Evolutionary conservation across 2,329 filamentous ascomycete genomes (phyloP).

Genomic region (Escovopsis sp.): DNA sequence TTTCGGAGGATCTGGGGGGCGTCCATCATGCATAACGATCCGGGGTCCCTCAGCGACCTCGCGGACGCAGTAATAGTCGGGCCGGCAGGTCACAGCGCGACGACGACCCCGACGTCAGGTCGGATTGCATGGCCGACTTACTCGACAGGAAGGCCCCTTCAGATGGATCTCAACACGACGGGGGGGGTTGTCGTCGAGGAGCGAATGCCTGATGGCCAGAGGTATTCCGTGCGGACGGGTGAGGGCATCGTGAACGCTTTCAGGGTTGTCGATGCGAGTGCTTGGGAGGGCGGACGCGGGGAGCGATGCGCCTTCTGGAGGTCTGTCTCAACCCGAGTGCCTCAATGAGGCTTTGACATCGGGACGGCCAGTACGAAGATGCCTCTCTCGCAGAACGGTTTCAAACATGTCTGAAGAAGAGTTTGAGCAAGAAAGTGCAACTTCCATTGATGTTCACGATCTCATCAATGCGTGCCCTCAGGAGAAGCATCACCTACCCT

Average conservation of each 20-base stretch:
- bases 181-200: slow-evolving; percentile 17
- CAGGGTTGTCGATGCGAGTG: slow-evolving; percentile 24
- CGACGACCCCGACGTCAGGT: slow-evolving; percentile 10
- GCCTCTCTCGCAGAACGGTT: no score
- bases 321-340: slow-evolving; percentile 3
- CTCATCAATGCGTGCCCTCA: no score
- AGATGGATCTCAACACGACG: slow-evolving; percentile 32
- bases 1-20: slow-evolving; percentile 30
- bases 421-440: no score
- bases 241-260: slow-evolving; percentile 21
- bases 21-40: slow-evolving; percentile 27
- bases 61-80: slow-evolving; percentile 11
- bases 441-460: no score
- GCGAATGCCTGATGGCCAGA: slow-evolving; percentile 13
- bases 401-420: no score
- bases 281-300: slow-evolving; percentile 33
- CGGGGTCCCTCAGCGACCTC: slow-evolving; percentile 19
- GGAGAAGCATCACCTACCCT: no score
- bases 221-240: slow-evolving; percentile 9
- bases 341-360: not conserved
- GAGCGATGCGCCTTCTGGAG: slow-evolving; percentile 29
- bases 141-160: slow-evolving; percentile 15
- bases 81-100: slow-evolving; percentile 12
- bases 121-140: slow-evolving; percentile 20
- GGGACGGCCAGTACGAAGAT: not conserved